phyloP scores from a whole-genome alignment of 805 yeast genomes.

The Sugiyamaella chiloensis region DNA sequence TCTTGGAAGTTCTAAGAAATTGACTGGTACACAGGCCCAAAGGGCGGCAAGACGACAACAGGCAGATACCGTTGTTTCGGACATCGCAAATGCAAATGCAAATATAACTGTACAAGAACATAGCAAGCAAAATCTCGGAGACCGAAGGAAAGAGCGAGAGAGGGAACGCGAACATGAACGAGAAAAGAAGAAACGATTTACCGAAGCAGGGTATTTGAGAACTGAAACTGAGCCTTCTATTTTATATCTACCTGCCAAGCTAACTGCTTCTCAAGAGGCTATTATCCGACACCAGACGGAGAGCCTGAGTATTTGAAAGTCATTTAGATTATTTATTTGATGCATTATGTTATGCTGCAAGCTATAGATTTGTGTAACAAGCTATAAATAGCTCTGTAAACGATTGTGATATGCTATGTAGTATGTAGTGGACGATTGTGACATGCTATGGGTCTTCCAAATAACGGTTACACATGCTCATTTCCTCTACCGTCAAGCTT shows the following conservation, averaged over 20 bases:
- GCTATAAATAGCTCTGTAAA: too few species aligned
- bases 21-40: too few species aligned
- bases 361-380: too few species aligned
- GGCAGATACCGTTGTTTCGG: too few species aligned
- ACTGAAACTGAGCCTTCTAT: conserved; percentile 16
- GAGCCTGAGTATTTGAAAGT: background rate
- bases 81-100: too few species aligned
- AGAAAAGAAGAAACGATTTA: conserved; percentile 1
- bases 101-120: too few species aligned
- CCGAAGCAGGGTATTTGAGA: conserved; percentile 13
- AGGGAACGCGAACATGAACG: conserved; percentile 13
- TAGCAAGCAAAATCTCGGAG: too few species aligned
- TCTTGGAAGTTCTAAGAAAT: conserved; percentile 7
- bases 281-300: background rate
- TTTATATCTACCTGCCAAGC: conserved; percentile 16
- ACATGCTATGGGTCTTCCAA: conserved; percentile 6
- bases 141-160: conserved; percentile 5
- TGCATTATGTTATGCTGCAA: too few species aligned
- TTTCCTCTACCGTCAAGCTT: conserved; percentile 28
- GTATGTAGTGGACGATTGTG: too few species aligned
- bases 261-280: conserved; percentile 13
- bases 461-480: conserved; percentile 25
- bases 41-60: too few species aligned
- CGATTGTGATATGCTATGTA: too few species aligned
- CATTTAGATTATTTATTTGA: background rate